A percentile compares a stretch with the other conserved stretches of the same genome.
These are phyloP conservation scores for Suillus clintonianus DNA, from an alignment of 768 basidiomycete genomes.

Conservation along the genomic window DNA sequence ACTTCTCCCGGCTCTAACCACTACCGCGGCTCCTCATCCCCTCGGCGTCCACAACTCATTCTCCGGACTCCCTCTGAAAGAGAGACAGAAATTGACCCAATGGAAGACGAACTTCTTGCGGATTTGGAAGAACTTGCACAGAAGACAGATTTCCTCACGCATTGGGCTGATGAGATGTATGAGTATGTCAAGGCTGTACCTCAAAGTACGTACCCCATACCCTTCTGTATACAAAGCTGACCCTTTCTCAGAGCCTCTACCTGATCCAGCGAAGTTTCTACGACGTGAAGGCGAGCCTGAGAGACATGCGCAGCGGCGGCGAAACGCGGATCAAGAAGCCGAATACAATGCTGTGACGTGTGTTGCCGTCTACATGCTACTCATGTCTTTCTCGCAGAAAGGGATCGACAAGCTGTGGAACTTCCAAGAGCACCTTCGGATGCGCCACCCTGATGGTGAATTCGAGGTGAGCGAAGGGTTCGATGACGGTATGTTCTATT, in stretches of 20 bases:
- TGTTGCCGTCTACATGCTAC: conserved; percentile 86
- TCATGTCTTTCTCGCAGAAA: conserved; percentile 91
- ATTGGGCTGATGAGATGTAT: conserved; percentile 95
- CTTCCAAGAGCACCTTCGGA: conserved; percentile 80
- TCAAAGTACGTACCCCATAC: conserved; percentile 60
- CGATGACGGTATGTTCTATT: conserved; percentile 60
- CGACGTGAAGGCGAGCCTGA: conserved; percentile 73
- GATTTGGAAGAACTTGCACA: conserved; percentile 88
- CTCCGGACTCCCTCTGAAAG: conserved; percentile 37
- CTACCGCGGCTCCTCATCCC: conserved; percentile 52
- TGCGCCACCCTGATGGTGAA: conserved; percentile 74
- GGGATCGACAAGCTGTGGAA: conserved; percentile 84
- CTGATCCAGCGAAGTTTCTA: conserved; percentile 75
- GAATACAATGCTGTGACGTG: conserved; percentile 85
- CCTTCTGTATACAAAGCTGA: neutral
- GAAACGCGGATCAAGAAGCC: conserved; percentile 75
- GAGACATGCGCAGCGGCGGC: conserved; percentile 65
- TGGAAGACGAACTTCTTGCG: conserved; percentile 83
- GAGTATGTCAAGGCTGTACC: conserved; percentile 84
- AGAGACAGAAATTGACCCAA: conserved; percentile 52
- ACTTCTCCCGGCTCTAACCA: conserved; percentile 36
- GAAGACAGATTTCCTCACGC: conserved; percentile 91
- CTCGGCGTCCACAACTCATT: conserved; percentile 58
- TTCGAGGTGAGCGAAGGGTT: conserved; percentile 79
- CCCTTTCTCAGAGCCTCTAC: conserved; percentile 63